phyloP scores from a whole-genome alignment of 495 filamentous ascomycete species.

The Penicillium subrubescens region DNA sequence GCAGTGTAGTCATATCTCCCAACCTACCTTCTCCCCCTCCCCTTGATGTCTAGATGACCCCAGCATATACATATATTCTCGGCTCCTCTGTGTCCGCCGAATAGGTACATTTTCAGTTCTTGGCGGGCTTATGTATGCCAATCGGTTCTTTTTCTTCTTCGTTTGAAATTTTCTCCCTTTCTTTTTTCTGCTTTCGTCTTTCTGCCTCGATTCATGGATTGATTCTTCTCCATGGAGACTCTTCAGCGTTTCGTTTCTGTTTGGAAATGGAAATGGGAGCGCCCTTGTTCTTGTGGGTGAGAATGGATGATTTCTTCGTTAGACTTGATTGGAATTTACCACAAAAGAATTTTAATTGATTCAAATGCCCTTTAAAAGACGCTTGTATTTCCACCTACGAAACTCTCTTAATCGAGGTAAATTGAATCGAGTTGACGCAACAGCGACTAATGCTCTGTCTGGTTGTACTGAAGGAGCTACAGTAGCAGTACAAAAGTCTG shows the following conservation, averaged over 20 bases:
- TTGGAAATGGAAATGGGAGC: slow-evolving; percentile 3
- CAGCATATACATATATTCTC: slow-evolving; percentile 2
- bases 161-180: not conserved
- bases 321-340: slow-evolving; percentile 10
- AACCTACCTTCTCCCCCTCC: not conserved
- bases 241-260: slow-evolving; percentile 1
- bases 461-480: too few species aligned
- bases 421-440: not conserved
- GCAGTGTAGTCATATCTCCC: not conserved
- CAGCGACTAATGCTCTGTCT: too few species aligned
- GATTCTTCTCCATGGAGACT: not conserved
- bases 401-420: too few species aligned
- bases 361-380: not conserved
- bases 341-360: slow-evolving; percentile 2
- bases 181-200: not conserved
- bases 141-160: not conserved
- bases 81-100: not conserved
- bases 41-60: slow-evolving; percentile 5
- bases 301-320: slow-evolving; percentile 3
- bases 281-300: not conserved
- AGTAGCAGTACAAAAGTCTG: too few species aligned
- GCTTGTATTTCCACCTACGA: not conserved
- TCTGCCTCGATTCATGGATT: not conserved
- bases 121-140: not conserved
- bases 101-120: not conserved